Evolutionary conservation across 139 green algal species (phyloP), one percentile per base, ranked within the genome.

Genomic region (Micromonas pusilla): DNA sequence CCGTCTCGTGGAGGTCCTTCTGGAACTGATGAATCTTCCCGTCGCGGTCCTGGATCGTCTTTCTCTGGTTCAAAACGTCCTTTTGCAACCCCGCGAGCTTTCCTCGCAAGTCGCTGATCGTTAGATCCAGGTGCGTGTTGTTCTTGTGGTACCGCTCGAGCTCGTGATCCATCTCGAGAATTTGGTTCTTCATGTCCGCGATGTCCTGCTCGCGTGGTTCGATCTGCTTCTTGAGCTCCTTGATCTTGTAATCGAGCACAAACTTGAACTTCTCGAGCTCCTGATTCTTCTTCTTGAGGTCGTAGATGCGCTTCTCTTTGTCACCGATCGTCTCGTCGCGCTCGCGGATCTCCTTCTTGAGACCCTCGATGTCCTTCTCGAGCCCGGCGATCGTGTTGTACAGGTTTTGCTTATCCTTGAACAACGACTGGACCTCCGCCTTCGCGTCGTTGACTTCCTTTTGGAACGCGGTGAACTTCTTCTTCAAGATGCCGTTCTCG

Each of bases 201-300:
- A 97, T 93, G 82, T 96, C 88, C 66, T 82, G 62, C 79, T 96
- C 91, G 1, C 88, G 84, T 16, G 92, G 92, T 81, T 96, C 91
- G 79, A 96, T 94, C 85, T 94, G 89, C 82, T 90, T 91, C 84
- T 94, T 94, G 20, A 97, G 89, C 89, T 97, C 92, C 74, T 92
- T 93, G 85, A 96, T 94, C 82, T 95, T 95, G 90, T 94, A 96
- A 77, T 97, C 92, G 78, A 97, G 85, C 75, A 97, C 92, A 79
- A 97, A 97, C 82, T 96, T 96, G 85, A 97, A 96, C 83, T 97
- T 97, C 84, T 96, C 92, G 28, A 97, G 85, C 87, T 97, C 91
- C 85, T 92, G 85, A 62, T 95, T 96, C 81, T 96, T 96, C 86
- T 92, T 93, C 88, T 97, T 97, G 26, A 97, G 88, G 79, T 96